A percentile compares a stretch with the other conserved stretches of the same genome.
These are phyloP conservation scores for Rubroshorea leprosula DNA, from an alignment of 345 rosid species.

Conservation along the genomic window DNA sequence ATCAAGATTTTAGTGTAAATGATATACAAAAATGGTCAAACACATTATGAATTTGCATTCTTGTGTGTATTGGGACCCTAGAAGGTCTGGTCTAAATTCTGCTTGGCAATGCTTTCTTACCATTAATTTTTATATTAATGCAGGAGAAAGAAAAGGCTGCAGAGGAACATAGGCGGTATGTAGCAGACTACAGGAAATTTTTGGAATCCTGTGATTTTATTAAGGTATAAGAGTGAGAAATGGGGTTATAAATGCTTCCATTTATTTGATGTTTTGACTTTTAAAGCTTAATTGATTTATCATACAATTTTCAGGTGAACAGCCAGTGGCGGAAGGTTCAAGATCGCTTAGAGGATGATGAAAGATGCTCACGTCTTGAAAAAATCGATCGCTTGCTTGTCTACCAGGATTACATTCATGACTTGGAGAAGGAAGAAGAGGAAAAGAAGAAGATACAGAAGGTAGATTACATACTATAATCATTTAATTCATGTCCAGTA, in stretches of 20 bases:
- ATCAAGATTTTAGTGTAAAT: neutral
- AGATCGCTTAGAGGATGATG: conserved; percentile 90
- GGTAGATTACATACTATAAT: conserved; percentile 37
- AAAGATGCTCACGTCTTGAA: conserved; percentile 78
- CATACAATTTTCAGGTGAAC: conserved; percentile 48
- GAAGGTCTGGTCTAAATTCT: neutral
- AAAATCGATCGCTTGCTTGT: conserved; percentile 81
- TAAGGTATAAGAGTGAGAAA: conserved; percentile 45
- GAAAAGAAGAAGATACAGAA: conserved; percentile 81
- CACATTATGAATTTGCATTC: neutral
- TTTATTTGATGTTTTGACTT: conserved; percentile 10
- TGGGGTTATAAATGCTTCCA: neutral
- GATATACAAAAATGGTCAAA: neutral
- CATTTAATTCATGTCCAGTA: conserved; percentile 1
- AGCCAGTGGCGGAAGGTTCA: conserved; percentile 92
- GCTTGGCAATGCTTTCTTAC: neutral
- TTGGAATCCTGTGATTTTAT: conserved; percentile 89
- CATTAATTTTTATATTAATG: conserved; percentile 7
- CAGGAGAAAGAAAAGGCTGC: conserved; percentile 91
- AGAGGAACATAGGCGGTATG: conserved; percentile 59
- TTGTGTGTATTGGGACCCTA: neutral
- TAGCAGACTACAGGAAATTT: conserved; percentile 66
- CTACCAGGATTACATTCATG: conserved; percentile 86
- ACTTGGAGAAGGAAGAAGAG: conserved; percentile 87
- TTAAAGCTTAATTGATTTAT: conserved; percentile 16